Percentiles rank a stretch among this genome's conserved stretches.
Evolutionary conservation across 305 asterid species (phyloP).

Genomic region (Stenogyne calaminthoides): DNA sequence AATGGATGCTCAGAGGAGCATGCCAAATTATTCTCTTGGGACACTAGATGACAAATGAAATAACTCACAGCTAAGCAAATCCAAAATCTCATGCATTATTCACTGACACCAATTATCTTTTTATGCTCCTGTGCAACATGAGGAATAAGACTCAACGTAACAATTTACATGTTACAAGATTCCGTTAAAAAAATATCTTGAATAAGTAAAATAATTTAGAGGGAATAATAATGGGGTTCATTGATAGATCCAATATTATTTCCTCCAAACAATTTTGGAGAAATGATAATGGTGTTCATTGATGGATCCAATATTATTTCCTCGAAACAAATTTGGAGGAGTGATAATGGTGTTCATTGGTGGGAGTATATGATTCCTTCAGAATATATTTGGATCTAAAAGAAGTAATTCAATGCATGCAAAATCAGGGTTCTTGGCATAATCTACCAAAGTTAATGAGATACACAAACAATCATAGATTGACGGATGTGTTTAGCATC

Average conservation of each 20-base stretch:
- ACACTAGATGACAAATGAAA: conserved; percentile 20
- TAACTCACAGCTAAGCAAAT: conserved; percentile 15
- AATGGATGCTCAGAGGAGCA: conserved; percentile 17
- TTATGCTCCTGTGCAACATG: conserved; percentile 7
- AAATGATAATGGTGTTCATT: neutral
- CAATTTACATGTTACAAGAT: conserved; percentile 15
- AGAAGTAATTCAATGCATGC: too few species aligned
- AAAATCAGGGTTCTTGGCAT: neutral
- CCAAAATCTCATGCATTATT: conserved; percentile 23
- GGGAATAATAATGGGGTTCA: neutral
- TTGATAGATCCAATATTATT: conserved; percentile 5
- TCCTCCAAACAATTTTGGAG: neutral
- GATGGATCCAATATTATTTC: neutral
- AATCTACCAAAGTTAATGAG: neutral
- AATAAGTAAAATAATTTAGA: neutral
- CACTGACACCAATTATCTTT: conserved; percentile 3
- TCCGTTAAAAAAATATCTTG: conserved; percentile 1
- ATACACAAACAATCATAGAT: neutral
- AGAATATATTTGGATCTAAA: too few species aligned
- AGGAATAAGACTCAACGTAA: conserved; percentile 17
- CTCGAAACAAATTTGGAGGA: neutral
- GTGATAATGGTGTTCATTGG: neutral
- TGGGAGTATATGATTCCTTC: too few species aligned
- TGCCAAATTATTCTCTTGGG: conserved; percentile 13
- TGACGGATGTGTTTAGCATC: neutral